Conservation (phyloP, 805 yeast species). For the Hemisphaericaspora nanyangensis region DNA sequence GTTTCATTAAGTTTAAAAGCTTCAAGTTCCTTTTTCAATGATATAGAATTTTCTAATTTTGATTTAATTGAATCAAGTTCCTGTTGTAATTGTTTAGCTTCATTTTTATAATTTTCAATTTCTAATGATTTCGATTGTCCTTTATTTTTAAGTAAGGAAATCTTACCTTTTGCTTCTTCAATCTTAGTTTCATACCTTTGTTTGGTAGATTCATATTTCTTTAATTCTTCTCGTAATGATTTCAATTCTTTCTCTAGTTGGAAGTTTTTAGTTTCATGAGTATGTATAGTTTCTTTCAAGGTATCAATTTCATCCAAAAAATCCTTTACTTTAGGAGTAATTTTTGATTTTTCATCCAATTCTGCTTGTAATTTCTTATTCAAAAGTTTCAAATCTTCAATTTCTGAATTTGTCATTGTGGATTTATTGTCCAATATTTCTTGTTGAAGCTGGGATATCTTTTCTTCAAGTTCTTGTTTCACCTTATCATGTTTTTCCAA, state of each 20-base stretch:
- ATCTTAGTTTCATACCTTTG: slow-evolving; percentile 13
- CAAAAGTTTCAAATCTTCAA: slow-evolving; percentile 7
- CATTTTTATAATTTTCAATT: background rate
- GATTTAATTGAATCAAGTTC: slow-evolving; percentile 4
- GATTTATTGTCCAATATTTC: slow-evolving; percentile 3
- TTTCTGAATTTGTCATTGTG: slow-evolving; percentile 1
- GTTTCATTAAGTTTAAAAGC: slow-evolving; percentile 2
- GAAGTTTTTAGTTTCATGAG: slow-evolving; percentile 6
- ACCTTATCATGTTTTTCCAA: slow-evolving; percentile 3
- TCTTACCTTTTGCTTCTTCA: slow-evolving; percentile 12
- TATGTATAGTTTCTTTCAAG: slow-evolving; percentile 11
- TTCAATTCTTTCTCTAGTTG: slow-evolving; percentile 13
- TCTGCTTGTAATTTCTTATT: slow-evolving; percentile 9
- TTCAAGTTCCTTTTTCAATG: background rate
- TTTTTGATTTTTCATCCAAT: slow-evolving; percentile 7
- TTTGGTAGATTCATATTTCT: slow-evolving; percentile 11
- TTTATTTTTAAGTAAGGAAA: slow-evolving; percentile 9
- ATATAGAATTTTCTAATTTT: background rate
- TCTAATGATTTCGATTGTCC: slow-evolving; percentile 8
- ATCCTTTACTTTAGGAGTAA: slow-evolving; percentile 8
- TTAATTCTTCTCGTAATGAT: slow-evolving; percentile 10
- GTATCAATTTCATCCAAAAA: slow-evolving; percentile 11
- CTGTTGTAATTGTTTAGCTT: background rate
- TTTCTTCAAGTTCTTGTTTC: slow-evolving; percentile 2
- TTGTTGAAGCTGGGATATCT: background rate